Base-by-base conservation (phyloP, 225 moss, liverwort and hornwort genomes). In the Straminergon stramineum region DNA sequence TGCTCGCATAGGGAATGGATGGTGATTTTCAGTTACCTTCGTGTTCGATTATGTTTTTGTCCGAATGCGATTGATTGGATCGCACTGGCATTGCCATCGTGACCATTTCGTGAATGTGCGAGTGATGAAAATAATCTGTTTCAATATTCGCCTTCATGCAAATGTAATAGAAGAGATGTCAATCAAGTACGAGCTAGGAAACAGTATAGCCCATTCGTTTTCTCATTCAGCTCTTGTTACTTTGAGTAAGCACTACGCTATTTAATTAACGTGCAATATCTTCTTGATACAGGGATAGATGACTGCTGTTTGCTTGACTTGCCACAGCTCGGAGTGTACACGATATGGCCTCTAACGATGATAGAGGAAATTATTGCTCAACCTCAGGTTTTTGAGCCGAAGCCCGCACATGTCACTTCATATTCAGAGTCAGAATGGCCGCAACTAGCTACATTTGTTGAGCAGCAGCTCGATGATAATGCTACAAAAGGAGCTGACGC, bases 321-420 rank as follows among this genome's bases (percentile, higher is more conserved):
- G 83, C 96, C 96, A 31, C 95, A 99, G 69, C 84, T 99, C 62
- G 92, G 93, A 82, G 89, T 96, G 82, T 87, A 92, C 86, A 89
- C 79, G 52, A 91, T 89, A 86, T 99, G 96, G 99, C 90, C 94
- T 56, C 84, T 97, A 22, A 86, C 88, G 51, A 87, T 90, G 83
- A 71, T 99, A 43, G 87, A 93, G 83, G 90, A 92, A 57, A 85
- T 88, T 79, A 81, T 95, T 35, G 84, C 91, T 56, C 85, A 78
- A 67, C 75, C 91, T 34, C 63, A 73, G 24, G 65, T 88, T 85
- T 83, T 89, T 83, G 83, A 94, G 74, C 83, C 86, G 43, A 92
- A 92, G 35, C 88, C 94, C 75, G 82, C 87, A 34, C 90, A 82
- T 51, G 93, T 94, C 66, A 81, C 89, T 35, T 75, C 84, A 31